Conservation (phyloP, 345 rosid genomes). For the Bretschneidera sinensis region DNA sequence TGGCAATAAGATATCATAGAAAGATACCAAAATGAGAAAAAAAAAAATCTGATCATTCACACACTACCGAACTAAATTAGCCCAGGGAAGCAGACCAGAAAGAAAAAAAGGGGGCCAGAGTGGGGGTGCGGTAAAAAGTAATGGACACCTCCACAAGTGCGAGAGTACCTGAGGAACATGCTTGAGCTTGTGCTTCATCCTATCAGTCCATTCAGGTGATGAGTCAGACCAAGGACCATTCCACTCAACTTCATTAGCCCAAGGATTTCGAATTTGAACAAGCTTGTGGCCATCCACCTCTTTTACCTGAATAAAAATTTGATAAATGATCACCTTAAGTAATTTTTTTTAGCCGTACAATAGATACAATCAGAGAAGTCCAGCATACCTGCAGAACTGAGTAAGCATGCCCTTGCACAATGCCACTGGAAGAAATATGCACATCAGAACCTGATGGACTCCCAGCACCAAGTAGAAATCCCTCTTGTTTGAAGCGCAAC, state of each 20-base stretch:
- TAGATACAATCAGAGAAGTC: not conserved
- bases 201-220: conserved; percentile 92
- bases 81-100: conserved; percentile 3
- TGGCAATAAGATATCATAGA: not conserved
- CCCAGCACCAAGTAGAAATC: conserved; percentile 99
- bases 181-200: conserved; percentile 96
- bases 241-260: conserved; percentile 99
- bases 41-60: conserved; percentile 4
- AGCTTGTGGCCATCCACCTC: conserved; percentile 99
- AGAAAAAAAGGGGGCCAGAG: no score
- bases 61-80: not conserved
- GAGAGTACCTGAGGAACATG: conserved; percentile 74
- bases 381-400: conserved; percentile 81
- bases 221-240: conserved; percentile 99
- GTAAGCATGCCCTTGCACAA: conserved; percentile 99
- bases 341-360: not conserved
- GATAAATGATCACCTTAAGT: not conserved
- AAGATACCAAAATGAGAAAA: not conserved
- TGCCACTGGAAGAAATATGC: conserved; percentile 97
- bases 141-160: not conserved
- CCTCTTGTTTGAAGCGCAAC: conserved; percentile 95
- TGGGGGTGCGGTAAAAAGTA: no score
- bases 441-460: conserved; percentile 99
- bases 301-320: conserved; percentile 55
- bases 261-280: conserved; percentile 96